Conservation (phyloP, 2,329 filamentous ascomycete species). For the Fonsecaea pedrosoi region DNA sequence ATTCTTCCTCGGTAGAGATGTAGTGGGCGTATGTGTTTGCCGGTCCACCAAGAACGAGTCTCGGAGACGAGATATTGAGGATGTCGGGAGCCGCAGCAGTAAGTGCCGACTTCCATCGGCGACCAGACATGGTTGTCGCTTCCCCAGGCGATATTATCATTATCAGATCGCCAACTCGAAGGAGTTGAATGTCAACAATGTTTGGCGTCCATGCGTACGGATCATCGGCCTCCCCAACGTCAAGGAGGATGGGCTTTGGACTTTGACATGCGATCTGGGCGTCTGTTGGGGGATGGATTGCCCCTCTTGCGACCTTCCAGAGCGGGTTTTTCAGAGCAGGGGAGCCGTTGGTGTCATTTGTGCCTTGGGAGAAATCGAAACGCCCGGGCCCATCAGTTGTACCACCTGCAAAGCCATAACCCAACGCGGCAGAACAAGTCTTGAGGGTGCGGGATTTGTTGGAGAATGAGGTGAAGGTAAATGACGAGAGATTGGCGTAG, state of each 20-base stretch:
- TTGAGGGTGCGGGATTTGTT: slow-evolving; percentile 67
- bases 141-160: slow-evolving; percentile 87
- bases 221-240: slow-evolving; percentile 77
- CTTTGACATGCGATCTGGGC: slow-evolving; percentile 77
- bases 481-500: slow-evolving; percentile 81
- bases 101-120: slow-evolving; percentile 81
- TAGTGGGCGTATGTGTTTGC: slow-evolving; percentile 92
- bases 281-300: slow-evolving; percentile 72
- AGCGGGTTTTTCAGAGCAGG: slow-evolving; percentile 74
- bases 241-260: slow-evolving; percentile 83
- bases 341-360: slow-evolving; percentile 63
- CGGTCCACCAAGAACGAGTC: slow-evolving; percentile 86
- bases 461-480: slow-evolving; percentile 70
- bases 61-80: slow-evolving; percentile 60
- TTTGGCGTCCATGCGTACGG: slow-evolving; percentile 93
- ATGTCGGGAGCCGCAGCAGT: slow-evolving; percentile 60
- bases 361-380: slow-evolving; percentile 85
- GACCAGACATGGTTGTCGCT: slow-evolving; percentile 88
- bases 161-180: slow-evolving; percentile 83
- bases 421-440: slow-evolving; percentile 86
- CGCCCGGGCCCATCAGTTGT: slow-evolving; percentile 89
- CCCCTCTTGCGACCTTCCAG: slow-evolving; percentile 76
- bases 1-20: slow-evolving; percentile 79
- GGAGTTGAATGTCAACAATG: slow-evolving; percentile 83
- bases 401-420: slow-evolving; percentile 90